phyloP scores from a whole-genome alignment of 192 early-diverging fungal species.

The Cladochytrium replicatum region DNA sequence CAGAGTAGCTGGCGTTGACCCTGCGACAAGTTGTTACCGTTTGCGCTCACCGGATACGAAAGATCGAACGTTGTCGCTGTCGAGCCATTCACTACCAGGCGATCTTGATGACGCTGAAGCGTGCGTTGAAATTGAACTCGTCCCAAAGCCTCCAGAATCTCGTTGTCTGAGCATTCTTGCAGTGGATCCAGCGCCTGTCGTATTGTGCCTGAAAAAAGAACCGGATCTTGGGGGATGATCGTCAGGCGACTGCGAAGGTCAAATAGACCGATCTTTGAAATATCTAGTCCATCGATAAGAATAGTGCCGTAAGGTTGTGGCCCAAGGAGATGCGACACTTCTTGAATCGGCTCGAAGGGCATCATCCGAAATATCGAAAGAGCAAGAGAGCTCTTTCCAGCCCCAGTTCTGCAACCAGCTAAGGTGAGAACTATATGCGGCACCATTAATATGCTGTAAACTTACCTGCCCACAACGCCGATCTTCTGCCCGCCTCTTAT shows the following conservation, averaged over 20 bases:
- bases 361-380: slow-evolving; percentile 68
- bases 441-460: background rate
- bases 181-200: slow-evolving; percentile 66
- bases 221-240: slow-evolving; percentile 89
- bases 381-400: slow-evolving; percentile 68
- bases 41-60: slow-evolving; percentile 17
- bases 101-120: slow-evolving; percentile 37
- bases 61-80: slow-evolving; percentile 13
- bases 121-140: slow-evolving; percentile 44
- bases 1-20: slow-evolving; percentile 46
- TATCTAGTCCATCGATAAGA: slow-evolving; percentile 65
- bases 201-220: slow-evolving; percentile 34
- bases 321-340: slow-evolving; percentile 65
- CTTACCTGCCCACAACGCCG: slow-evolving; percentile 45
- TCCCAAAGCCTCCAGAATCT: slow-evolving; percentile 59
- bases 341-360: slow-evolving; percentile 45
- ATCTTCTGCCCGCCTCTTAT: slow-evolving; percentile 34
- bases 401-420: slow-evolving; percentile 62
- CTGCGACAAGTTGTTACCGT: slow-evolving; percentile 51
- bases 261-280: slow-evolving; percentile 57
- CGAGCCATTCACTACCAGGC: too few relatives aligned
- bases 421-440: too few relatives aligned
- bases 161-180: slow-evolving; percentile 36
- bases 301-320: slow-evolving; percentile 49
- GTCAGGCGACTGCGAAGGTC: slow-evolving; percentile 70